Evolutionary conservation across 192 early-diverging fungal species (phyloP).

Genomic region (Spizellomyces punctatus): DNA sequence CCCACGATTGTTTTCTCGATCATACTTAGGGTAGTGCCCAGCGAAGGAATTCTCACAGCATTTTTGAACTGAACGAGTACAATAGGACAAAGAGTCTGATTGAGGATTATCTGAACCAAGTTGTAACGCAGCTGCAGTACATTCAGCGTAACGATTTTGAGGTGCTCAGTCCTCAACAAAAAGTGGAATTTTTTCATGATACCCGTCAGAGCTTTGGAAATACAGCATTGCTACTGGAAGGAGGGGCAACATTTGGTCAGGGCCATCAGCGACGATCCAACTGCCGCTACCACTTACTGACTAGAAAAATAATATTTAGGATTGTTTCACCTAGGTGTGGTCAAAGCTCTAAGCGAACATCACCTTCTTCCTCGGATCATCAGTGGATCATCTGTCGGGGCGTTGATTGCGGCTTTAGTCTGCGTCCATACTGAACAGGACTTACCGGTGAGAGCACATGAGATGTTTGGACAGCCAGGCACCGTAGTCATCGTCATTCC

Average conservation of each 20-base stretch:
- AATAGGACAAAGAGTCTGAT: constrained; percentile 71
- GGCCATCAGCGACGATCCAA: background rate
- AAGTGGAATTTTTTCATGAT: constrained; percentile 72
- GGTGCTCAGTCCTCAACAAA: constrained; percentile 46
- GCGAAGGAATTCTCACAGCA: background rate
- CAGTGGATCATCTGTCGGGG: constrained; percentile 74
- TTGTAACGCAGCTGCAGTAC: constrained; percentile 59
- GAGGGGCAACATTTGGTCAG: constrained; percentile 71
- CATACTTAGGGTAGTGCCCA: constrained; percentile 53
- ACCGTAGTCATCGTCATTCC: constrained; percentile 17
- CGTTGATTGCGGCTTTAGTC: constrained; percentile 73
- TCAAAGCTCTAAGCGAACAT: constrained; percentile 70
- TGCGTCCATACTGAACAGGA: constrained; percentile 79
- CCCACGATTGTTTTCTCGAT: constrained; percentile 57
- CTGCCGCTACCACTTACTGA: background rate
- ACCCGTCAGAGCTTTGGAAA: constrained; percentile 75
- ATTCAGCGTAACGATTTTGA: constrained; percentile 40
- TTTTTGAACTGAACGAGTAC: too few species aligned
- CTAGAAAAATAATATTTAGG: background rate
- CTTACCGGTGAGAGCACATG: constrained; percentile 56
- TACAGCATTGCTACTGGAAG: constrained; percentile 73
- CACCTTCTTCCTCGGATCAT: constrained; percentile 72
- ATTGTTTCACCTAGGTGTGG: constrained; percentile 70
- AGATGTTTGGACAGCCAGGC: background rate
- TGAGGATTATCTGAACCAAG: constrained; percentile 75